Percentiles rank a stretch among this genome's conserved stretches.
Evolutionary conservation across 495 filamentous ascomycete genomes (phyloP).

Genomic region (Neurospora africana): DNA sequence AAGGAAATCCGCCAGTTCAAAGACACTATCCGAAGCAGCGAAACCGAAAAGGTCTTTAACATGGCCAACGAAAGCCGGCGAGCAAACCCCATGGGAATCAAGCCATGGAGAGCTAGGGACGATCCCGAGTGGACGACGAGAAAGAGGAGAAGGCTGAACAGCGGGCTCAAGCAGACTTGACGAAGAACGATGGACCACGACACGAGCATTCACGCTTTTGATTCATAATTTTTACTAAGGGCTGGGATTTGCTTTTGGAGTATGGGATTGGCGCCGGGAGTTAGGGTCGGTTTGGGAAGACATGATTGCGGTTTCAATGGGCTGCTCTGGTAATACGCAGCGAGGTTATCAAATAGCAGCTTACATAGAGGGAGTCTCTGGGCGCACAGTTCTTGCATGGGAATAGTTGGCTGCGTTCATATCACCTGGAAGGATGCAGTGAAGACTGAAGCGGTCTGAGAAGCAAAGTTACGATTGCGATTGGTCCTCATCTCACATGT

Average conservation of each 20-base stretch:
- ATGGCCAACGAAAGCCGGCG: slow-evolving; percentile 33
- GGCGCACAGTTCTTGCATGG: not conserved
- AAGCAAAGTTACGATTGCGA: not conserved
- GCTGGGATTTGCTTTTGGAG: not conserved
- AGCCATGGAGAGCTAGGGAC: slow-evolving; percentile 37
- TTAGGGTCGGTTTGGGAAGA: not conserved
- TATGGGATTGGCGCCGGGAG: not conserved
- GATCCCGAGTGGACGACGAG: slow-evolving; percentile 36
- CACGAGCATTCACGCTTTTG: not conserved
- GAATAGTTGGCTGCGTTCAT: not conserved
- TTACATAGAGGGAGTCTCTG: not conserved
- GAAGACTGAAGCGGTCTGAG: not conserved
- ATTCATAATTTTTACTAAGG: not conserved
- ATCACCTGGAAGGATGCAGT: not conserved
- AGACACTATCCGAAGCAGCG: slow-evolving; percentile 25
- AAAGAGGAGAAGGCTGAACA: not conserved
- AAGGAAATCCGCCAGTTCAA: slow-evolving; percentile 35
- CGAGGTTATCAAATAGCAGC: not conserved
- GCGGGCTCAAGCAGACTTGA: not conserved
- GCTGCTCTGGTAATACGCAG: not conserved
- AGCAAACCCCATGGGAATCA: slow-evolving; percentile 37
- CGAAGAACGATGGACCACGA: not conserved
- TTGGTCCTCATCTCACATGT: not conserved
- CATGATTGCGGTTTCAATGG: not conserved
- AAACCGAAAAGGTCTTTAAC: slow-evolving; percentile 31